Evolutionary conservation across 306 rosid genomes (phyloP).

Genomic region (Sesbania bispinosa): DNA sequence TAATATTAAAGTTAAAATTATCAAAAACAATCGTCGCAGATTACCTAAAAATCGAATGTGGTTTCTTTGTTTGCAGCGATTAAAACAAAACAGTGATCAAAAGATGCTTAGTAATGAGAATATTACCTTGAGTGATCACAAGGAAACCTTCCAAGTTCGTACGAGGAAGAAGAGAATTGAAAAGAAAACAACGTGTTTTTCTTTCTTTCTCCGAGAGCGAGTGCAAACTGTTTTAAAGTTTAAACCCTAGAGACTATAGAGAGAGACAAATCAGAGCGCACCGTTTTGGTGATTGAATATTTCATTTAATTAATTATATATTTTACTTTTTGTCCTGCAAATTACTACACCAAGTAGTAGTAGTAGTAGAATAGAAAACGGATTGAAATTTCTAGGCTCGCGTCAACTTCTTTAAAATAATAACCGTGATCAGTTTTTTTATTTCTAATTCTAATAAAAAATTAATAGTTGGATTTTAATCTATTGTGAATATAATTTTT

Average conservation of each 20-base stretch:
- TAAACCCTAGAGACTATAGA: conserved; percentile 19
- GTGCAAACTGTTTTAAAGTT: conserved; percentile 21
- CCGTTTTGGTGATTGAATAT: background rate
- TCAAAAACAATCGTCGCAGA: background rate
- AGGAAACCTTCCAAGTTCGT: background rate
- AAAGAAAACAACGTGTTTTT: background rate
- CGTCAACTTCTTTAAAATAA: too few relatives aligned
- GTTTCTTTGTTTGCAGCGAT: background rate
- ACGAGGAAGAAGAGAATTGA: background rate
- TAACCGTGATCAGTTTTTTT: too few relatives aligned
- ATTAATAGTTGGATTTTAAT: too few relatives aligned
- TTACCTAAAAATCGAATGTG: background rate
- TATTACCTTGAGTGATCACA: conserved; percentile 25
- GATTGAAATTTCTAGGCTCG: too few relatives aligned
- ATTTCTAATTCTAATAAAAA: too few relatives aligned
- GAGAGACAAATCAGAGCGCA: background rate
- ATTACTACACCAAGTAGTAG: too few relatives aligned
- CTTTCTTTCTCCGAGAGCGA: background rate
- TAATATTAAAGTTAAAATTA: background rate
- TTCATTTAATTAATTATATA: too few relatives aligned
- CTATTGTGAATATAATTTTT: too few relatives aligned
- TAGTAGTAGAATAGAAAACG: too few relatives aligned
- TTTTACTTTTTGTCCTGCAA: too few relatives aligned
- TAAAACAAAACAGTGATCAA: background rate
- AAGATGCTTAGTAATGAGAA: background rate